phyloP scores from a whole-genome alignment of 2,329 filamentous ascomycete genomes.

The Ilyonectria mors-panacis region DNA sequence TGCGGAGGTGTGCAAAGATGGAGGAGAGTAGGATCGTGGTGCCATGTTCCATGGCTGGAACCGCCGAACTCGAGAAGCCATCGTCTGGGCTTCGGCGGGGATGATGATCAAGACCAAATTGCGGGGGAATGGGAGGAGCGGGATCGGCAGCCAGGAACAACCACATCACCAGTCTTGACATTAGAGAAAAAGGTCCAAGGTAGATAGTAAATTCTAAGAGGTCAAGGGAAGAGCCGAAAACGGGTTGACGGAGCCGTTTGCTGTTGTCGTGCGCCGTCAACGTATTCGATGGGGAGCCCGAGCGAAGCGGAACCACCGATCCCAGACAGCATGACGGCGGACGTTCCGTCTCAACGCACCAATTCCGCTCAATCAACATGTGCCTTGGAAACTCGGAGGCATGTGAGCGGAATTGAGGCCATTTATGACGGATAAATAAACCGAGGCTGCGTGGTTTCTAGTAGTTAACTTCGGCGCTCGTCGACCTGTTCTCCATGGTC shows the following conservation, averaged over 20 bases:
- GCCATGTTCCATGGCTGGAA: conserved; percentile 5
- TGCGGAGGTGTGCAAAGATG: conserved; percentile 3
- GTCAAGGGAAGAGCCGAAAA: background rate
- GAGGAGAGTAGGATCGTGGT: background rate
- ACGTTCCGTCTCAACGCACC: conserved; percentile 19
- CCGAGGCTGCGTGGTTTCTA: background rate
- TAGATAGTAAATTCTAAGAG: background rate
- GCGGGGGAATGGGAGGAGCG: conserved; percentile 15
- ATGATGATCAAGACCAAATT: conserved; percentile 4
- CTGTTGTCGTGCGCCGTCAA: background rate
- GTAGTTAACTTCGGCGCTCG: background rate
- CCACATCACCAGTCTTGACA: background rate
- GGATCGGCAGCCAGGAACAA: conserved; percentile 1
- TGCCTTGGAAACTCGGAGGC: background rate
- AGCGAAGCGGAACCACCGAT: conserved; percentile 21
- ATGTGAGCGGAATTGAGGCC: background rate
- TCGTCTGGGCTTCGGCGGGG: background rate
- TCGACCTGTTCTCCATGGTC: background rate
- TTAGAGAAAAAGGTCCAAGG: background rate
- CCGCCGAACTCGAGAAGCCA: conserved; percentile 18
- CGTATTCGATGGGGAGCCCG: background rate
- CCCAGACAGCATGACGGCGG: conserved; percentile 15
- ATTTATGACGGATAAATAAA: background rate
- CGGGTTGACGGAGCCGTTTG: background rate
- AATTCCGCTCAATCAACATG: conserved; percentile 10